These are phyloP conservation scores for Cercospora zeae-maydis DNA, from an alignment of 2,329 filamentous ascomycete species.

Conservation along the genomic window DNA sequence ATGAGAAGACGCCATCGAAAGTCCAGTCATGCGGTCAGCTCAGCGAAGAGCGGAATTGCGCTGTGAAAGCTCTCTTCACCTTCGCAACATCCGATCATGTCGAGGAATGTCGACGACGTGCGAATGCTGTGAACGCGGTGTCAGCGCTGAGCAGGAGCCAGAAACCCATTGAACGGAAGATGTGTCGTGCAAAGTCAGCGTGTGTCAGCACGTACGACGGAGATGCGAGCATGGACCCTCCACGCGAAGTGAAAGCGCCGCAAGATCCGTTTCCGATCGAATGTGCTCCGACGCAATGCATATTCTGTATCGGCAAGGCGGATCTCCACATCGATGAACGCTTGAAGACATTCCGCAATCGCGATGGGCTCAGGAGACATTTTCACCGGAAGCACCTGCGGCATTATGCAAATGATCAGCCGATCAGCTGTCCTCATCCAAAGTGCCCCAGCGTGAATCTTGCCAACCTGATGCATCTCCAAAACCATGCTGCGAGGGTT, in stretches of 20 bases:
- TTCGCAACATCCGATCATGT: neutral
- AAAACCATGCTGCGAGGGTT: slow-evolving; percentile 1
- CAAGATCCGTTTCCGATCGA: neutral
- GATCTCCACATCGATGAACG: neutral
- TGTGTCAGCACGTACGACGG: neutral
- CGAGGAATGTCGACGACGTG: neutral
- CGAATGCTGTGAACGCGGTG: slow-evolving; percentile 4
- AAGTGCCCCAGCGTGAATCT: neutral
- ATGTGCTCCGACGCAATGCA: slow-evolving; percentile 6
- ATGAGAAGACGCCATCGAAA: neutral
- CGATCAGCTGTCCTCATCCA: slow-evolving; percentile 5
- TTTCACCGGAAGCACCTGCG: slow-evolving; percentile 8
- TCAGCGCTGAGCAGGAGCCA: neutral
- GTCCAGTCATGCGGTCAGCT: neutral
- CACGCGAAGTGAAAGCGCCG: neutral
- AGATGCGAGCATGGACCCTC: neutral
- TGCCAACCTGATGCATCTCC: slow-evolving; percentile 1
- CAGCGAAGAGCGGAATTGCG: slow-evolving; percentile 1
- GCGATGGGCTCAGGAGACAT: slow-evolving; percentile 7
- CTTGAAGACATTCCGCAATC: slow-evolving; percentile 6
- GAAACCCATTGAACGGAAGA: neutral
- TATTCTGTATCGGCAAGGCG: slow-evolving; percentile 9
- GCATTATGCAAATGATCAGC: neutral
- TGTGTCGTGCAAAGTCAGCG: neutral
- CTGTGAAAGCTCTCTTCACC: slow-evolving; percentile 5